Evolutionary conservation across 2,329 filamentous ascomycete species (phyloP), one percentile per base, ranked within the genome.

Genomic region (Dactylellina sp.): DNA sequence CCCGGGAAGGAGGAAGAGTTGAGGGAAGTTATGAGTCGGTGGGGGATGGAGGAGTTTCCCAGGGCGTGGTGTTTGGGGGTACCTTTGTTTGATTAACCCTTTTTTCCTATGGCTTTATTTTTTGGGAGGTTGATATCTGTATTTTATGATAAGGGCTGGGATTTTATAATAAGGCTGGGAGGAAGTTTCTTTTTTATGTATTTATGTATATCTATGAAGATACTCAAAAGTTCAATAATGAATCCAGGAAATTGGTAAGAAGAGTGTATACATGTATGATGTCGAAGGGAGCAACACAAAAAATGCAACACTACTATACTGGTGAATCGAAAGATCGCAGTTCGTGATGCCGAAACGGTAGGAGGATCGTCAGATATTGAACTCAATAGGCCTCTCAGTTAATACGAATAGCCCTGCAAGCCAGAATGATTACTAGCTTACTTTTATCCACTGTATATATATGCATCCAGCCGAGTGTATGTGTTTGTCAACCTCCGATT

Each of bases 31-130:
- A 78, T 80, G 75, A 22, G 47, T 1, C 80, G 78, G 68, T 83
- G 81, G 81, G 82, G 81, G 1, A 82, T 82, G 81, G 66, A 77
- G 47, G 76, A 77, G 49, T 82, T 80, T 64, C 81, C 81, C 0
- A 75, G 81, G 37, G 78, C 81, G 1, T 82, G 80, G 80, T 55
- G 55, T 64, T 55, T 72, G 55, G 66, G 66, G 5, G 52, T 71
- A 1, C 66, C 66, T 14, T 44, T 44, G 16, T 62, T 60, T 40
- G 25, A 37, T n/a, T 50, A n/a, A n/a, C n/a, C n/a, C n/a, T n/a
- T n/a, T n/a, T n/a, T n/a, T n/a, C n/a, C n/a, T n/a, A 32, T 32
- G 28, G 28, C 4, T 5, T 32, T 32, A 32, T 24, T 56, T 42
- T 1, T 56, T 24, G n/a, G 25, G 12, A n/a, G n/a, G 6, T 53